phyloP scores from a whole-genome alignment of 805 yeast genomes.

The Lipomyces anomalus region DNA sequence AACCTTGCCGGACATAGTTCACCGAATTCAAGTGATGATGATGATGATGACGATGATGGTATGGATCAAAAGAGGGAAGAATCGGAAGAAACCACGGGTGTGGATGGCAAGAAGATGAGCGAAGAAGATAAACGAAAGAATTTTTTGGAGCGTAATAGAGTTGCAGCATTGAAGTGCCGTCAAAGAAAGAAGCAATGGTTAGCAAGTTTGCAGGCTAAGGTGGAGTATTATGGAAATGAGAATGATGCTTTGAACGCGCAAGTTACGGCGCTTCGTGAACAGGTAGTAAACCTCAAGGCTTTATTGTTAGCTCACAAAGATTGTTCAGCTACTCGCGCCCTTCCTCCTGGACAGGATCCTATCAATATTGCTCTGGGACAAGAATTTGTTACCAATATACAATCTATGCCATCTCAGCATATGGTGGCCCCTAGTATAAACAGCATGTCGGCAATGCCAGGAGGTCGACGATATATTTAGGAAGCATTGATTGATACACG shows the following conservation, averaged over 20 bases:
- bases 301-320: conserved; percentile 48
- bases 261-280: conserved; percentile 53
- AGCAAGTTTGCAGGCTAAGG: conserved; percentile 73
- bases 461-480: not conserved
- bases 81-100: conserved; percentile 2
- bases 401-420: not conserved
- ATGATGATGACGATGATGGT: conserved; percentile 3
- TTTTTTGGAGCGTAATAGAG: conserved; percentile 82
- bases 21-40: conserved; percentile 5
- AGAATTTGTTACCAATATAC: conserved; percentile 9
- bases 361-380: conserved; percentile 17
- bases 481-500: too few species aligned
- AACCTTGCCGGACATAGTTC: not conserved
- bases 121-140: conserved; percentile 71
- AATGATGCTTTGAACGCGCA: conserved; percentile 61
- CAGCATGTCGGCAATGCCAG: not conserved
- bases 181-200: conserved; percentile 88
- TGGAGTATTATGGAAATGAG: conserved; percentile 62
- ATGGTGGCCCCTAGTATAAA: not conserved
- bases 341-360: conserved; percentile 23
- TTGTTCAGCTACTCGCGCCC: conserved; percentile 29
- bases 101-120: conserved; percentile 36
- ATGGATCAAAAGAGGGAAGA: too few species aligned
- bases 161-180: conserved; percentile 94
- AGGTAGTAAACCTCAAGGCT: conserved; percentile 46